Evolutionary conservation across 352 stramenopile species (phyloP).

Genomic region (Phytophthora foliorum): DNA sequence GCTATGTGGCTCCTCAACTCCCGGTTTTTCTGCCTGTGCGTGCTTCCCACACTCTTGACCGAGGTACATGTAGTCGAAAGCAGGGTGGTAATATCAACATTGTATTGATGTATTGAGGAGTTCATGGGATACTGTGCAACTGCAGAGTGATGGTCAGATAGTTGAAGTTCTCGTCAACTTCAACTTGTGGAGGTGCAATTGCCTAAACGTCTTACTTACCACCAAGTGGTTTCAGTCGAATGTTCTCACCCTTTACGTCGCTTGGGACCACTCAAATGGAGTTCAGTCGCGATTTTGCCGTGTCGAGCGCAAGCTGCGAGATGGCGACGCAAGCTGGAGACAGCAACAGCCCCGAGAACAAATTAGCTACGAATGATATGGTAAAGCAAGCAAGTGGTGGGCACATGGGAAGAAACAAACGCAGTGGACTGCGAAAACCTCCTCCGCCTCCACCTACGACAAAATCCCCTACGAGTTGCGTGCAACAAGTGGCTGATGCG

Average conservation of each 20-base stretch:
- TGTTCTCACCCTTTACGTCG: slow-evolving; percentile 6
- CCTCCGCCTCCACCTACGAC: background rate
- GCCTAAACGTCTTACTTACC: slow-evolving; percentile 5
- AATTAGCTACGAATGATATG: background rate
- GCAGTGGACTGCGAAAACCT: background rate
- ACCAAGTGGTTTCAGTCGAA: slow-evolving; percentile 22
- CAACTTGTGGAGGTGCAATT: slow-evolving; percentile 3
- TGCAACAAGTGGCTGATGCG: slow-evolving; percentile 49
- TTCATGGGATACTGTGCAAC: no score
- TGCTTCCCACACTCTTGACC: no score
- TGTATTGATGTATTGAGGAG: no score
- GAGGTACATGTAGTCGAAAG: no score
- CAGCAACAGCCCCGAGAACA: background rate
- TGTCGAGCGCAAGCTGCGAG: slow-evolving; percentile 11
- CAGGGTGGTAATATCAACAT: no score
- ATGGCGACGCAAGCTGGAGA: background rate
- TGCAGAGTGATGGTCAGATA: slow-evolving; percentile 20
- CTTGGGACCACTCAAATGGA: background rate
- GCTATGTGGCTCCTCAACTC: no score
- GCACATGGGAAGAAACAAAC: background rate
- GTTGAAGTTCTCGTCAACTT: slow-evolving; percentile 18
- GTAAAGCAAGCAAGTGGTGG: background rate
- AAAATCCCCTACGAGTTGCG: background rate
- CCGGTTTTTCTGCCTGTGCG: no score
- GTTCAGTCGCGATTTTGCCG: slow-evolving; percentile 20